Conservation (phyloP, 2,329 filamentous ascomycete species). For the Chlorencoelia australis region DNA sequence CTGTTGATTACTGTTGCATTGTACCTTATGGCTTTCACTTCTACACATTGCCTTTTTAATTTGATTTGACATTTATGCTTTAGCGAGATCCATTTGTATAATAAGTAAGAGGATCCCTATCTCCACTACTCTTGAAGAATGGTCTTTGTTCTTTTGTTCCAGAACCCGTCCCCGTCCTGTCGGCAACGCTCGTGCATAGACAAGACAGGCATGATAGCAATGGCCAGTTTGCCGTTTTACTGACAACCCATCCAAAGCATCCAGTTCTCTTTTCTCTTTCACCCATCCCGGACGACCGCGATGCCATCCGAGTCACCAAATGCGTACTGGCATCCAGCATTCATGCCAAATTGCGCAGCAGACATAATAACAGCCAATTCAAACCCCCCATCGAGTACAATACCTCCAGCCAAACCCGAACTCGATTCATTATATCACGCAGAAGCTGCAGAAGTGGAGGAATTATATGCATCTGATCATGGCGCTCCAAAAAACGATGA, state of each 20-base stretch:
- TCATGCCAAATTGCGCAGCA: slow-evolving; percentile 36
- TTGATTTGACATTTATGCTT: slow-evolving; percentile 18
- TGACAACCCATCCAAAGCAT: slow-evolving; percentile 12
- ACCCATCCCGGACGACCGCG: slow-evolving; percentile 9
- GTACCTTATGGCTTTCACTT: no score
- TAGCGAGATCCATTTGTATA: slow-evolving; percentile 21
- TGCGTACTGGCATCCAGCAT: slow-evolving; percentile 41
- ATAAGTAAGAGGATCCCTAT: slow-evolving; percentile 13
- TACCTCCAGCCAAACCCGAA: no score
- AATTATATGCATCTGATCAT: no score
- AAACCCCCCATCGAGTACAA: neutral
- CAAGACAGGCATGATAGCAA: neutral
- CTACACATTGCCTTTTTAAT: no score
- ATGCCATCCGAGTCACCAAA: slow-evolving; percentile 36
- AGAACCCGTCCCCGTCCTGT: no score
- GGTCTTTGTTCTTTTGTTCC: no score
- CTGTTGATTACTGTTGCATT: no score
- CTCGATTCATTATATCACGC: neutral
- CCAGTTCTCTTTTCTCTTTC: slow-evolving; percentile 19
- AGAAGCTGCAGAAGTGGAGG: neutral
- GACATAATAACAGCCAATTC: slow-evolving; percentile 13
- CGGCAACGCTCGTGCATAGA: no score
- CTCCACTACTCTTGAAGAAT: neutral
- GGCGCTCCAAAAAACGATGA: no score
- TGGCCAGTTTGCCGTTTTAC: slow-evolving; percentile 11